Percentiles rank a stretch among this genome's conserved stretches.
These are phyloP conservation scores for Calonectria henricotiae DNA, from an alignment of 2,329 filamentous ascomycete species.

Conservation along the genomic window DNA sequence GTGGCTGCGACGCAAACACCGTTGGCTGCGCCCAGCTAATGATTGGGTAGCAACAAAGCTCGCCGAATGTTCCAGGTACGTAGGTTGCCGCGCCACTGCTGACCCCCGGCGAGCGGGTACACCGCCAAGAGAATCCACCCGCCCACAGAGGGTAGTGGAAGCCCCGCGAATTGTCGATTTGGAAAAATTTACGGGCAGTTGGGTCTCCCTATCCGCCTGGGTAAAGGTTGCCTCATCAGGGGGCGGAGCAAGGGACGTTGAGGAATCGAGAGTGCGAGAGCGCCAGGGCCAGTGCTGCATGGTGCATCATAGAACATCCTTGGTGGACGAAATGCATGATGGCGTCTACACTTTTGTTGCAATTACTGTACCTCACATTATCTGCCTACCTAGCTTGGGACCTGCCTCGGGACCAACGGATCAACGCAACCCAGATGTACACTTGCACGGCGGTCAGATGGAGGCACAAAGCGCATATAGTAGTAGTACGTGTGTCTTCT, in stretches of 20 bases:
- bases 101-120: slow-evolving; percentile 29
- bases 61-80: slow-evolving; percentile 25
- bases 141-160: slow-evolving; percentile 49
- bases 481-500: background rate
- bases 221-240: slow-evolving; percentile 8
- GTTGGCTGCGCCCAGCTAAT: slow-evolving; percentile 39
- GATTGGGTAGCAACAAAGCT: slow-evolving; percentile 38
- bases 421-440: slow-evolving; percentile 1
- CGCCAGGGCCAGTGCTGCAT: slow-evolving; percentile 27
- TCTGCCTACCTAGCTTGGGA: background rate
- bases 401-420: background rate
- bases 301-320: slow-evolving; percentile 18
- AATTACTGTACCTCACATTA: slow-evolving; percentile 5
- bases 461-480: slow-evolving; percentile 2
- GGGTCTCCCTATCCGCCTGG: slow-evolving; percentile 9
- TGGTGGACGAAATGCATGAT: slow-evolving; percentile 16
- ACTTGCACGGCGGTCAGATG: background rate
- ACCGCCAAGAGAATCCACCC: slow-evolving; percentile 28
- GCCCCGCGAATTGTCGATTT: slow-evolving; percentile 45
- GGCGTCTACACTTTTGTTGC: slow-evolving; percentile 17
- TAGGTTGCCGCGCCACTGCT: slow-evolving; percentile 38
- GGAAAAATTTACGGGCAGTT: slow-evolving; percentile 34
- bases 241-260: slow-evolving; percentile 9
- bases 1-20: too few relatives aligned
- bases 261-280: background rate